These are phyloP conservation scores for Xerocomellus amylosporus DNA, from an alignment of 768 basidiomycete species.

Conservation along the genomic window DNA sequence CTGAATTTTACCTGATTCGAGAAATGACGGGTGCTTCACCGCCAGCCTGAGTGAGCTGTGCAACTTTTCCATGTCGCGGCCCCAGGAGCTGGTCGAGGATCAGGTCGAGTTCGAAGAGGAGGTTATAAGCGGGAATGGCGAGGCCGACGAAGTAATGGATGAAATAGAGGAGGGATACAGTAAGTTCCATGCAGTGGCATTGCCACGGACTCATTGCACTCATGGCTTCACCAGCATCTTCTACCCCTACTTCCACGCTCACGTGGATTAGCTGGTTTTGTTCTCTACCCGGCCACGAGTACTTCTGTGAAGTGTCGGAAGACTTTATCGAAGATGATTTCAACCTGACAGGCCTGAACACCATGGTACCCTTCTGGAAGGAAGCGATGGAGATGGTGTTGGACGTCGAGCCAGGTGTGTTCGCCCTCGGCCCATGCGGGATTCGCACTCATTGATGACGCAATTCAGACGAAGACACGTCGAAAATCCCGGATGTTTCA, in stretches of 20 bases:
- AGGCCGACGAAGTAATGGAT: constrained; percentile 80
- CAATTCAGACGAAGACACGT: constrained; percentile 77
- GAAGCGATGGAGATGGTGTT: constrained; percentile 99
- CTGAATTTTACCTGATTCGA: constrained; percentile 31
- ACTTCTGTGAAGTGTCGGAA: constrained; percentile 96
- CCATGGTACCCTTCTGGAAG: constrained; percentile 99
- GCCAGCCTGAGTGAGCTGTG: constrained; percentile 26
- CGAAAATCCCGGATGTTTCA: constrained; percentile 96
- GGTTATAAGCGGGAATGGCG: constrained; percentile 51
- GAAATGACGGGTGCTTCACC: constrained; percentile 16
- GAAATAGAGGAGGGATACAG: constrained; percentile 69
- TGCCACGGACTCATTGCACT: constrained; percentile 13
- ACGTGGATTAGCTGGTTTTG: constrained; percentile 99
- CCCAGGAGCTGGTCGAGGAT: constrained; percentile 41
- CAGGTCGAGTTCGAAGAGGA: constrained; percentile 62
- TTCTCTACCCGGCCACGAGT: constrained; percentile 92
- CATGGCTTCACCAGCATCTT: constrained; percentile 58
- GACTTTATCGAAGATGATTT: constrained; percentile 99
- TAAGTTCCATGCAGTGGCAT: constrained; percentile 41
- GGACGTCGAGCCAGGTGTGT: constrained; percentile 96
- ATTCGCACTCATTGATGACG: constrained; percentile 10
- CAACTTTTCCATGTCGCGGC: constrained; percentile 37
- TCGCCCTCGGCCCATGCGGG: constrained; percentile 12
- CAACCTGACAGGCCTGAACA: constrained; percentile 94
- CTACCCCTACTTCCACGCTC: constrained; percentile 85